Conservation (phyloP, 179 eudicot genomes). For the Gypsophila paniculata region DNA sequence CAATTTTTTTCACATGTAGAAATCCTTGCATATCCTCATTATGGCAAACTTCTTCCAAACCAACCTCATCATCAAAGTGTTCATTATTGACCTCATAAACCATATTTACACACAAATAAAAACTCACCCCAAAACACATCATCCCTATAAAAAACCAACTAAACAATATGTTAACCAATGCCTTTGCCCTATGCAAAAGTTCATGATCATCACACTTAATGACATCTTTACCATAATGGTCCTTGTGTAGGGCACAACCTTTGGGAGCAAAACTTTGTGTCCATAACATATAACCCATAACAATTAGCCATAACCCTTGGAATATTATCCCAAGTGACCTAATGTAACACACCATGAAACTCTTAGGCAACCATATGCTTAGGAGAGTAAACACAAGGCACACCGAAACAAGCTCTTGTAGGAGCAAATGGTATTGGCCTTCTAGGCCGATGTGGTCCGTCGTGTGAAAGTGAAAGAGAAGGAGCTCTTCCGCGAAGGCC, state of each 20-base stretch:
- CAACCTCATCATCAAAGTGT: conserved; percentile 14
- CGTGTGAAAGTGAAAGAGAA: conserved; percentile 43
- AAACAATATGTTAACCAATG: conserved; percentile 36
- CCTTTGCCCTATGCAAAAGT: conserved; percentile 30
- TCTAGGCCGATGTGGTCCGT: conserved; percentile 44
- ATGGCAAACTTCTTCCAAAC: conserved; percentile 15
- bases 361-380: conserved; percentile 33
- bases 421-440: conserved; percentile 41
- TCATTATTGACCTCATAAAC: conserved; percentile 14
- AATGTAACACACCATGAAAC: conserved; percentile 28
- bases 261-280: conserved; percentile 32
- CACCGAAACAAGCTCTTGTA: conserved; percentile 28
- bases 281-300: conserved; percentile 38
- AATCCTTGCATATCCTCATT: conserved; percentile 28
- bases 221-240: conserved; percentile 19
- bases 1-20: conserved; percentile 18
- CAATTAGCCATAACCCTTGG: conserved; percentile 38
- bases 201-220: conserved; percentile 25
- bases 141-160: conserved; percentile 33
- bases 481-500: conserved; percentile 36
- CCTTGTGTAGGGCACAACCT: conserved; percentile 29
- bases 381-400: conserved; percentile 32
- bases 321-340: conserved; percentile 30
- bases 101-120: conserved; percentile 26
- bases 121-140: conserved; percentile 24